Evolutionary conservation across 202 grass and related monocot species (phyloP), one percentile per base, ranked within the genome.

Genomic region (Carex arenaria): DNA sequence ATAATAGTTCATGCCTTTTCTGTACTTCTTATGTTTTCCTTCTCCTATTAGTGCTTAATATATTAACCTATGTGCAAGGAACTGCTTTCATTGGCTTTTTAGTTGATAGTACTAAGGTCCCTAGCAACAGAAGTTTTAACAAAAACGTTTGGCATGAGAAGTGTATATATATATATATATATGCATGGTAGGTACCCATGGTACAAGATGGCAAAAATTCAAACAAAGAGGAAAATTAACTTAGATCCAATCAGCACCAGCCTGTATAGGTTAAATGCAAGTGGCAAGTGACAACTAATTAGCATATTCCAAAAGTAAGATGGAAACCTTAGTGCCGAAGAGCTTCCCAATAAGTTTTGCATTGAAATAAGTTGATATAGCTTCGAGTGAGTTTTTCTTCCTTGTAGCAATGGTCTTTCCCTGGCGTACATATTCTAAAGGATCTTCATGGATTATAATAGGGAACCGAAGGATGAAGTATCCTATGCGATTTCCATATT

Each of bases 311-410:
- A 38, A 78, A 59, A 32, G 15, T 34, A 56, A 69, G 31, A 82
- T 2, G 18, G 72, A 67, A 45, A 91, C 94, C 91, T 97, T 93
- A 18, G 92, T 90, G 80, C 94, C 91, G 14, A 92, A 92, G 1
- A 85, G 67, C 78, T 89, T 97, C 77, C 89, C 18, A 2, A 94
- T 12, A 45, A 92, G 14, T 1, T 90, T 67, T 14, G 69, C 94
- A 70, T 84, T 94, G 68, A 87, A 86, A 80, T 86, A 94, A 8
- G 91, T 97, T 71, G 93, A 90, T 84, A 86, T 17, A 13, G 91
- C 78, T 61, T 97, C 94, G 55, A 97, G 81, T 0, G 94, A 97
- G 66, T 63, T 92, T 90, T 97, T 97, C 85, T 97, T 97, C 83
- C 92, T 86, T 49, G 81, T 61, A 26, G 86, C 85, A 17, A 89